These are phyloP conservation scores for Penstemon barbatus DNA, from an alignment of 257 asterid genomes.

Conservation along the genomic window DNA sequence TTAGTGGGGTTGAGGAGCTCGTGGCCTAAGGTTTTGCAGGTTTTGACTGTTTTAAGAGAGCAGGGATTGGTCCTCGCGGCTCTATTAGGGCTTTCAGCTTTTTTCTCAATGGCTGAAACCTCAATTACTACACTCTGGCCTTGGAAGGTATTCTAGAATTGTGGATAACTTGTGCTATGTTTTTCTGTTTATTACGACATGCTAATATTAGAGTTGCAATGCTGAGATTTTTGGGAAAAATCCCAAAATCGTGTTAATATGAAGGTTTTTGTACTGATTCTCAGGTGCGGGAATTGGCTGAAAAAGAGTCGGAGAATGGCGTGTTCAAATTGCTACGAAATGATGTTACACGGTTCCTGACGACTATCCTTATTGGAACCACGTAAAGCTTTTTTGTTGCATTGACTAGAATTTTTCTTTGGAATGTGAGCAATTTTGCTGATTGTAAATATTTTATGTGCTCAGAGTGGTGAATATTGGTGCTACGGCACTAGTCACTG, in stretches of 20 bases:
- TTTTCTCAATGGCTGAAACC: slow-evolving; percentile 99
- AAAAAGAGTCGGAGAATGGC: slow-evolving; percentile 86
- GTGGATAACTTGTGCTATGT: neutral
- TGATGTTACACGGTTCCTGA: slow-evolving; percentile 93
- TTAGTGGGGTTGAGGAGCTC: slow-evolving; percentile 59
- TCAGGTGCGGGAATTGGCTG: slow-evolving; percentile 97
- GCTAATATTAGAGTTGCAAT: slow-evolving; percentile 2
- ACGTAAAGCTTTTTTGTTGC: slow-evolving; percentile 64
- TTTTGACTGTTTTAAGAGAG: slow-evolving; percentile 70
- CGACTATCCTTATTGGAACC: slow-evolving; percentile 98
- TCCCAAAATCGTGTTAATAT: slow-evolving; percentile 16
- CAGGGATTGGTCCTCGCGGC: slow-evolving; percentile 90
- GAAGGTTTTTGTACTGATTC: slow-evolving; percentile 26
- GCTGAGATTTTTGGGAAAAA: too few species aligned
- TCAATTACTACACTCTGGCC: slow-evolving; percentile 99
- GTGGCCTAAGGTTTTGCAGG: slow-evolving; percentile 86
- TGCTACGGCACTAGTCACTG: slow-evolving; percentile 95
- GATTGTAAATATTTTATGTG: slow-evolving; percentile 51
- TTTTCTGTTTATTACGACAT: neutral
- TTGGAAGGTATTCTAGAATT: slow-evolving; percentile 72
- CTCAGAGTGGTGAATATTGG: slow-evolving; percentile 95
- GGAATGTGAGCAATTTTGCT: slow-evolving; percentile 44
- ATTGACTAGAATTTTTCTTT: slow-evolving; percentile 32
- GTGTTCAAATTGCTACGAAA: slow-evolving; percentile 91
- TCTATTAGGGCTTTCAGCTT: slow-evolving; percentile 86